Evolutionary conservation across 1,139 yeast genomes (phyloP).

Genomic region (Blastobotrys arbuscula): DNA sequence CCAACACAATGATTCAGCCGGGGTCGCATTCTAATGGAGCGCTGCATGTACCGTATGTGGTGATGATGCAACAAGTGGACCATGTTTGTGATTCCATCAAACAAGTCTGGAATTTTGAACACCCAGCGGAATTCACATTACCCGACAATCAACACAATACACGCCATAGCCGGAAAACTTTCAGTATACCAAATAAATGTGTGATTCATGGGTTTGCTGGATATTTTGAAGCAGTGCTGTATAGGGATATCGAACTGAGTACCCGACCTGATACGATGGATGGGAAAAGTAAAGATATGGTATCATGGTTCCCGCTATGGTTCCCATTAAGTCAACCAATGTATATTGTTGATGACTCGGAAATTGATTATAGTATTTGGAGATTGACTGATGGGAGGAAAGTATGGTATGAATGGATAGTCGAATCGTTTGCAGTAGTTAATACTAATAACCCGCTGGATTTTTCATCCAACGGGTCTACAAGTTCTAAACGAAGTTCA

Average conservation of each 20-base stretch:
- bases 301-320: slow-evolving; percentile 69
- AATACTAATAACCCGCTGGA: not conserved
- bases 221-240: slow-evolving; percentile 61
- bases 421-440: slow-evolving; percentile 40
- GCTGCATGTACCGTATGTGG: slow-evolving; percentile 54
- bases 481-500: slow-evolving; percentile 4
- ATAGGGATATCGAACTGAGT: slow-evolving; percentile 51
- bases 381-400: slow-evolving; percentile 37
- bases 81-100: slow-evolving; percentile 24
- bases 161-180: slow-evolving; percentile 34
- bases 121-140: slow-evolving; percentile 18
- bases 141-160: slow-evolving; percentile 29
- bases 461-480: not conserved
- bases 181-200: slow-evolving; percentile 41
- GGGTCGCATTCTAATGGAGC: slow-evolving; percentile 10
- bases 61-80: slow-evolving; percentile 49
- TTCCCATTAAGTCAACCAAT: slow-evolving; percentile 60
- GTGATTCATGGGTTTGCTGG: slow-evolving; percentile 73
- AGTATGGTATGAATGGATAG: slow-evolving; percentile 75
- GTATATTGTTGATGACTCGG: slow-evolving; percentile 47
- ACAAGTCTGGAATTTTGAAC: slow-evolving; percentile 31
- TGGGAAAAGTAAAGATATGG: slow-evolving; percentile 48
- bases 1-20: slow-evolving; percentile 3
- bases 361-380: slow-evolving; percentile 46
- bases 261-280: slow-evolving; percentile 44